Evolutionary conservation across 2,329 filamentous ascomycete species (phyloP).

Genomic region (Colletotrichum sp.): DNA sequence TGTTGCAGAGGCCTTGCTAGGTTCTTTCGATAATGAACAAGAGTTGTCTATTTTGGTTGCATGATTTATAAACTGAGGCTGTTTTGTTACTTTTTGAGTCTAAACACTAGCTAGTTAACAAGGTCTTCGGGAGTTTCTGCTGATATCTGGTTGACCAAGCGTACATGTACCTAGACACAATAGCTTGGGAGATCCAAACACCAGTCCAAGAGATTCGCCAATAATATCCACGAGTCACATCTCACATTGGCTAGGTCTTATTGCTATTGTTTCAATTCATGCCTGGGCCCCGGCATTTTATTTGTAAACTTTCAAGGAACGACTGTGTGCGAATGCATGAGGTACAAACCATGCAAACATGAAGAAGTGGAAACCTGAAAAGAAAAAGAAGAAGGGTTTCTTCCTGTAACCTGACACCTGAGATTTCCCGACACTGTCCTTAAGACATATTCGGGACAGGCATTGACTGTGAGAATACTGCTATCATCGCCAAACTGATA

Average conservation of each 20-base stretch:
- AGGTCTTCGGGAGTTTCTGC: neutral
- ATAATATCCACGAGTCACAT: neutral
- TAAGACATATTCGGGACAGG: neutral
- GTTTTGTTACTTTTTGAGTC: neutral
- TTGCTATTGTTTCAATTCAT: neutral
- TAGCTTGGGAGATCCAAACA: neutral
- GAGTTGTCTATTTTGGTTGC: neutral
- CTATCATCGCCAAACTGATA: neutral
- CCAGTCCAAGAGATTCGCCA: neutral
- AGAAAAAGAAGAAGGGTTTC: neutral
- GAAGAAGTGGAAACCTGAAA: neutral
- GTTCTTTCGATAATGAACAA: neutral
- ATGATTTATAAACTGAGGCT: neutral
- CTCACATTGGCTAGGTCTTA: neutral
- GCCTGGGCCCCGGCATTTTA: neutral
- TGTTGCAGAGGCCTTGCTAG: neutral
- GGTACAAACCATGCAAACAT: neutral
- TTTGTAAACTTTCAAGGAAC: neutral
- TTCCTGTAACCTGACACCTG: neutral
- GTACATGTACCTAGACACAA: neutral
- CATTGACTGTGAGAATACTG: neutral
- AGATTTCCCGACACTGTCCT: fast-evolving
- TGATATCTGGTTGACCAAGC: neutral
- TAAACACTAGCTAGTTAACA: neutral
- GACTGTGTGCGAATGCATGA: neutral